Conservation (phyloP, 2,329 filamentous ascomycete species). For the Aspergillus sp. region DNA sequence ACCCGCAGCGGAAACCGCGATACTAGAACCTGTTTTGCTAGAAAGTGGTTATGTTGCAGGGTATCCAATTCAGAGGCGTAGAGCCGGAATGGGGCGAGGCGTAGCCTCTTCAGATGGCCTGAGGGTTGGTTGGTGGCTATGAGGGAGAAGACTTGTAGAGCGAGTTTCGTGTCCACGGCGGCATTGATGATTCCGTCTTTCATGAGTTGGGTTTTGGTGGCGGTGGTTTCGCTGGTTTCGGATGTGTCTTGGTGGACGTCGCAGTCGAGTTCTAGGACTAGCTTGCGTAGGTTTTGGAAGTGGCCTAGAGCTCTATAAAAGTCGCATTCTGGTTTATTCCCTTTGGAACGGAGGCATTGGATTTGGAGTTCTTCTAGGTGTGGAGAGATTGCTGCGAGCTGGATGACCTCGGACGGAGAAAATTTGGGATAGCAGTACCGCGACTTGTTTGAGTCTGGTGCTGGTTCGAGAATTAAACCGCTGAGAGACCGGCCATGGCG, state of each 20-base stretch:
- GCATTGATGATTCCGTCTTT: background rate
- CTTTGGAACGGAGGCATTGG: constrained; percentile 1
- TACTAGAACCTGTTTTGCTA: background rate
- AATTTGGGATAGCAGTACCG: background rate
- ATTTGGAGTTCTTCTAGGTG: constrained; percentile 3
- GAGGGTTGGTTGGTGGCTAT: background rate
- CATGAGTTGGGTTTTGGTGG: background rate
- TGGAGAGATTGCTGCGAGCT: background rate
- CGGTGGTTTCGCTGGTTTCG: background rate
- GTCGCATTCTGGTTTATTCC: background rate
- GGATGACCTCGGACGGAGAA: background rate
- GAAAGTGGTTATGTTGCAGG: background rate
- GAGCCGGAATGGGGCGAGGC: background rate
- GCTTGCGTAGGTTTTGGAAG: background rate
- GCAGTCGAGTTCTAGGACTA: constrained; percentile 9
- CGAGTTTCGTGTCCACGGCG: background rate
- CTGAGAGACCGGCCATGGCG: background rate
- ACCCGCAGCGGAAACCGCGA: background rate
- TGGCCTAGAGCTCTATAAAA: constrained; percentile 2
- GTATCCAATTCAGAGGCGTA: rapidly evolving
- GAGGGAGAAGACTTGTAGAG: background rate
- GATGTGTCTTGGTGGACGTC: background rate
- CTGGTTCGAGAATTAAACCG: background rate
- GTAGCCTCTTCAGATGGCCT: background rate
- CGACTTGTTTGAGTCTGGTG: background rate